These are phyloP conservation scores for Kalaharituber pfeilii DNA, from an alignment of 2,329 filamentous ascomycete species.

Conservation along the genomic window DNA sequence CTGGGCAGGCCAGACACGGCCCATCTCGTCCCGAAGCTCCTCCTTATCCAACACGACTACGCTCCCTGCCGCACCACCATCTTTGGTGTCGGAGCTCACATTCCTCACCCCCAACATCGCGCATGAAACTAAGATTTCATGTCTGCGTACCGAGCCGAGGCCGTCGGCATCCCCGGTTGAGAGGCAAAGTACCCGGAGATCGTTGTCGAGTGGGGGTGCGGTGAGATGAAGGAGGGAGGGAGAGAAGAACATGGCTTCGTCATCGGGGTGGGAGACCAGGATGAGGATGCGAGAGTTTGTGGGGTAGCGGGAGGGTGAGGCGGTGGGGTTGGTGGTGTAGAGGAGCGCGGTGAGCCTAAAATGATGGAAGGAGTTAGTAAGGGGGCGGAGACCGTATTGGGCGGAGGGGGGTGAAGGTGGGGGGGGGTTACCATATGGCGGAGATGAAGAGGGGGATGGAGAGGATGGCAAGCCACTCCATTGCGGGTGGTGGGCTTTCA, in stretches of 20 bases:
- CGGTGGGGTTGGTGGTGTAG: constrained; percentile 23
- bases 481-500: background rate
- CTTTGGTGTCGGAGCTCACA: constrained; percentile 7
- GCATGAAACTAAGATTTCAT: constrained; percentile 68
- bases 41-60: background rate
- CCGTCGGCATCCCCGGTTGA: constrained; percentile 69
- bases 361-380: constrained; percentile 6
- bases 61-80: background rate
- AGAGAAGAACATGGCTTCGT: constrained; percentile 99
- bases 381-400: background rate
- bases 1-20: background rate
- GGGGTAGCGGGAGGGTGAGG: constrained; percentile 46
- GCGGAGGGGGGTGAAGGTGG: background rate
- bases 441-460: background rate
- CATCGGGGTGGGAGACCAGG: constrained; percentile 90
- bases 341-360: constrained; percentile 6
- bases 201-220: constrained; percentile 61
- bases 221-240: constrained; percentile 76
- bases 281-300: constrained; percentile 79
- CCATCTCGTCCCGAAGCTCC: background rate
- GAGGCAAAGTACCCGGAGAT: constrained; percentile 84
- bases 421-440: background rate
- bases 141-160: constrained; percentile 62
- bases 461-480: background rate
- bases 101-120: constrained; percentile 51